These are phyloP conservation scores for Omphalea diandra DNA, from an alignment of 441 rosid species.

Conservation along the genomic window DNA sequence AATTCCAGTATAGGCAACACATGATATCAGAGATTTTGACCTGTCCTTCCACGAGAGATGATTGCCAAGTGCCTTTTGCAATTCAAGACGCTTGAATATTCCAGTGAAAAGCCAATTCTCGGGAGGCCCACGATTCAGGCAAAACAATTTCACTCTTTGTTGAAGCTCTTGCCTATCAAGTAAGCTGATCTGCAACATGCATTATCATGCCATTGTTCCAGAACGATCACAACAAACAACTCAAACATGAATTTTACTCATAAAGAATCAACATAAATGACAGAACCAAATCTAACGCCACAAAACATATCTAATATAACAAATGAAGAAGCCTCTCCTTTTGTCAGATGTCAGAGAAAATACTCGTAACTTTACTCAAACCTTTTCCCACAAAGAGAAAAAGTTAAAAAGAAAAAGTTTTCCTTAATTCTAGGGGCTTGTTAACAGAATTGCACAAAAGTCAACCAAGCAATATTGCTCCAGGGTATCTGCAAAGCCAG, in stretches of 20 bases:
- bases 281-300: background rate
- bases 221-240: background rate
- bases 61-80: conserved; percentile 90
- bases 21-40: conserved; percentile 33
- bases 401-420: background rate
- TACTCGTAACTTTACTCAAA: background rate
- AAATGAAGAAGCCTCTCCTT: background rate
- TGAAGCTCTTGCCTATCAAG: conserved; percentile 83
- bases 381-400: background rate
- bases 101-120: conserved; percentile 90
- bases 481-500: background rate
- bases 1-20: conserved; percentile 3
- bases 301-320: background rate
- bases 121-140: conserved; percentile 62
- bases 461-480: background rate
- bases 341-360: background rate
- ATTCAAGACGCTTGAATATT: conserved; percentile 75
- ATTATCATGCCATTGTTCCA: background rate
- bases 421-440: background rate
- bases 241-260: background rate
- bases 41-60: conserved; percentile 99
- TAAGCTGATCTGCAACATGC: conserved; percentile 54
- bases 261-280: background rate
- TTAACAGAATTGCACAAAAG: background rate
- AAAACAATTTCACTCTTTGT: conserved; percentile 61